phyloP scores from a whole-genome alignment of 2,329 filamentous ascomycete species.

The Chaetomiaceae sp. region DNA sequence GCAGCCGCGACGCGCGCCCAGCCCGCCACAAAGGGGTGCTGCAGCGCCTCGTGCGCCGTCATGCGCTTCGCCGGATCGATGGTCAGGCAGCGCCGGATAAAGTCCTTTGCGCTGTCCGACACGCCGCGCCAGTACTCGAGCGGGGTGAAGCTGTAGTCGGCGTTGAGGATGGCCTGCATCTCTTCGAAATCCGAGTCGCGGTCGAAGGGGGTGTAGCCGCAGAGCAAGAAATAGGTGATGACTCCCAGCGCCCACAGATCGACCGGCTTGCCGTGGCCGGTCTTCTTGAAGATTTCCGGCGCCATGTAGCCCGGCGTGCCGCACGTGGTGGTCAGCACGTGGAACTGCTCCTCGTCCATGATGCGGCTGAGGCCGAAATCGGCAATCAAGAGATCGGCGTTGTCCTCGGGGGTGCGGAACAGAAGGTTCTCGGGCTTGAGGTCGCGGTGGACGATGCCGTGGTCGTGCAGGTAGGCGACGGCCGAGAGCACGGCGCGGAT shows the following conservation, averaged over 20 bases:
- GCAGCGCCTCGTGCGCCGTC: conserved; percentile 77
- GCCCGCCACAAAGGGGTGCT: conserved; percentile 61
- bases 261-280: conserved; percentile 93
- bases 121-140: conserved; percentile 96
- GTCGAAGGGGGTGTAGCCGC: conserved; percentile 97
- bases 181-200: conserved; percentile 96
- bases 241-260: conserved; percentile 98
- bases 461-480: conserved; percentile 97
- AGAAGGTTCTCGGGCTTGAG: conserved; percentile 96
- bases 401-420: conserved; percentile 96
- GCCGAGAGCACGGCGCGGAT: conserved; percentile 92
- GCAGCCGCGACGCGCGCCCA: conserved; percentile 36
- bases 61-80: conserved; percentile 83
- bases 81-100: conserved; percentile 87
- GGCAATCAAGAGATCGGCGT: conserved; percentile 92
- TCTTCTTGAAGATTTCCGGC: conserved; percentile 98
- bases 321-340: conserved; percentile 94
- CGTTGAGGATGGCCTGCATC: conserved; percentile 97
- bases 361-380: conserved; percentile 95
- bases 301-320: conserved; percentile 99
- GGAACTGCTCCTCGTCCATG: conserved; percentile 99
- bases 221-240: conserved; percentile 97
- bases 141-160: conserved; percentile 93
- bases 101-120: conserved; percentile 78
- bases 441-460: conserved; percentile 97